These are phyloP conservation scores for Sistotremastrum suecicum DNA, from an alignment of 768 basidiomycete genomes.

Conservation along the genomic window DNA sequence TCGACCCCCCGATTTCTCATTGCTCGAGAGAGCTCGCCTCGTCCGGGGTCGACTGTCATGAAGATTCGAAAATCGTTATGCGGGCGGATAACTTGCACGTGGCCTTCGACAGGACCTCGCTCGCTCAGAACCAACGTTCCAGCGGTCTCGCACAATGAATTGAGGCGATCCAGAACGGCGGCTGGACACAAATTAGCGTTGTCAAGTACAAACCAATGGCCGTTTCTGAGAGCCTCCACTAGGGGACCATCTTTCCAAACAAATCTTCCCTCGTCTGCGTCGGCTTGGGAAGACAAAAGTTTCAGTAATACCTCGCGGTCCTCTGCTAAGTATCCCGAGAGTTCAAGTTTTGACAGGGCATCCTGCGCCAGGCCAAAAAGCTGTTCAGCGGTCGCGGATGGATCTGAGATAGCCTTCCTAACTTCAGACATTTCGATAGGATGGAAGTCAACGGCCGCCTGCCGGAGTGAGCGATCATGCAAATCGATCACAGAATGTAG, in stretches of 20 bases:
- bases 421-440: too few relatives aligned
- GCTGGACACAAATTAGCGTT: constrained; percentile 91
- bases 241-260: constrained; percentile 95
- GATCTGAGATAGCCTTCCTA: too few relatives aligned
- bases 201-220: constrained; percentile 84
- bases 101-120: constrained; percentile 68
- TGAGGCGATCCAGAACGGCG: constrained; percentile 90
- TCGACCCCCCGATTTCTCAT: constrained; percentile 98
- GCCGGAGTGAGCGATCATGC: too few relatives aligned
- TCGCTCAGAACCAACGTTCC: constrained; percentile 81
- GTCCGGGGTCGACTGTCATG: constrained; percentile 84
- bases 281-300: neutral
- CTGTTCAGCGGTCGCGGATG: too few relatives aligned
- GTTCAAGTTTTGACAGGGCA: too few relatives aligned
- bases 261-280: constrained; percentile 38
- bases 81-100: constrained; percentile 59
- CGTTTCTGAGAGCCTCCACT: constrained; percentile 68
- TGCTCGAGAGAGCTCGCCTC: constrained; percentile 89
- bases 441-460: too few relatives aligned
- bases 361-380: too few relatives aligned
- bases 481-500: neutral
- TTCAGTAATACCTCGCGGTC: too few relatives aligned
- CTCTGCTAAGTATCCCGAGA: too few relatives aligned
- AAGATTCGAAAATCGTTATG: constrained; percentile 86
- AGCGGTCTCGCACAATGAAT: constrained; percentile 84